Base-by-base conservation (phyloP, 2,329 filamentous ascomycete genomes). In the Exserohilum rostratum region DNA sequence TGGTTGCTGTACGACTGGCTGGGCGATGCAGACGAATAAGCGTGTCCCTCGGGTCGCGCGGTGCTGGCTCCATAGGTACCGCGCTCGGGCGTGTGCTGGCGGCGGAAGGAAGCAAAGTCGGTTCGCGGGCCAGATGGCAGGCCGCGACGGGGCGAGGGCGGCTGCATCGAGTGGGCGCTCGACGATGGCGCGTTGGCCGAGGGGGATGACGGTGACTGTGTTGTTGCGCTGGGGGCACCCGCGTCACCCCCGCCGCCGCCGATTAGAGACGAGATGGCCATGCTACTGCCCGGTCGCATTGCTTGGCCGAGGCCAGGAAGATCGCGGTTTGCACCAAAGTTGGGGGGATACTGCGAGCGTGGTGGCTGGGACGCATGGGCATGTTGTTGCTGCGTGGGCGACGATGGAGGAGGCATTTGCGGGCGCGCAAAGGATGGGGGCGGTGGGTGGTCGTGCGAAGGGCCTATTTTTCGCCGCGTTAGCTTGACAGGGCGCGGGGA, bases 261-360 rank as follows among this genome's bases (percentile, higher is more conserved):
- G n/a, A 90, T 82, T 75, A 90, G 84, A 39, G 87, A 87, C n/a
- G 86, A 88, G 73, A 90, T 90, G 42, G 87, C 89, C 87, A 90
- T 90, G 75, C 85, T 87, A 67, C 84, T 84, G 47, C 82, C 83
- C 11, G 83, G 82, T 55, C 86, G 81, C 70, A 83, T 79, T 52
- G 78, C 73, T 18, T 82, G 78, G 18, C 76, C 77, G 38, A 83
- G 68, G 15, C 78, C 76, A 44, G 84, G 80, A 43, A 84, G 77
- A 61, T 89, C 86, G 68, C 85, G 83, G 55, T 78, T 77, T 22
- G 73, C 76, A 46, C 77, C 73, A 61, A 82, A 83, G 35, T 54
- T 61, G 33, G 60, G 53, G 13, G 63, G 30, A 40, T 77, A 78
- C 4, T 80, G 76, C 27, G 80, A 73, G 44, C 80, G 77, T 40